Evolutionary conservation across 495 filamentous ascomycete species (phyloP).

Genomic region (Polyplosphaeria fusca): DNA sequence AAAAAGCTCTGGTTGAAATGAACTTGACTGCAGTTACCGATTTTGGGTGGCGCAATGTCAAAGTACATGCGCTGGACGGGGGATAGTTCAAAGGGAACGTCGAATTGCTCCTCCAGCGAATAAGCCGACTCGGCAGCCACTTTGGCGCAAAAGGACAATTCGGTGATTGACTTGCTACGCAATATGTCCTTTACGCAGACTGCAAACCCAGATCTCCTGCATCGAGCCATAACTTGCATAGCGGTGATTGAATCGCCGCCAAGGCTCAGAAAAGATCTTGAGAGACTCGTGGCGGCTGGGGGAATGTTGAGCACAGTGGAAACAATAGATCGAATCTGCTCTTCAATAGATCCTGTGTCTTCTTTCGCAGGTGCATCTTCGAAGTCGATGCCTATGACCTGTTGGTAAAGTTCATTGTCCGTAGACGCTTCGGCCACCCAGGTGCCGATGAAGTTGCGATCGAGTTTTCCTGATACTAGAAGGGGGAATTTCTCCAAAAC

Average conservation of each 20-base stretch:
- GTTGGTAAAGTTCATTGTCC: constrained; percentile 22
- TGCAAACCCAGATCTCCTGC: constrained; percentile 14
- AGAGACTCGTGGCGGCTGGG: background rate
- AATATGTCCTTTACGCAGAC: constrained; percentile 30
- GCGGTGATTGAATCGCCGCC: constrained; percentile 29
- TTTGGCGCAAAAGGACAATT: constrained; percentile 21
- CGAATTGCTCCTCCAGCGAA: constrained; percentile 17
- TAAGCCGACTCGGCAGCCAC: constrained; percentile 6
- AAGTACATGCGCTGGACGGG: constrained; percentile 32
- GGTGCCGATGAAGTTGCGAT: constrained; percentile 19
- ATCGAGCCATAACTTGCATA: constrained; percentile 30
- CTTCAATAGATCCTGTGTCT: constrained; percentile 8
- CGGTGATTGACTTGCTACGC: constrained; percentile 29
- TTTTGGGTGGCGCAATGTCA: constrained; percentile 35
- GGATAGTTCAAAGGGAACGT: constrained; percentile 25
- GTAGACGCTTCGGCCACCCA: constrained; percentile 19
- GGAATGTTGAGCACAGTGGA: constrained; percentile 20
- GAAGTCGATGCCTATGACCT: constrained; percentile 5
- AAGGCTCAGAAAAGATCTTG: constrained; percentile 26
- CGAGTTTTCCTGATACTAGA: constrained; percentile 23
- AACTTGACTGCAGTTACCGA: constrained; percentile 11
- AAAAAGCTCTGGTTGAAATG: constrained; percentile 33
- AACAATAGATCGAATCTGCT: constrained; percentile 16
- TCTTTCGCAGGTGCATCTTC: constrained; percentile 9
- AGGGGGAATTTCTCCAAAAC: constrained; percentile 23